Evolutionary conservation across 371 early-diverging fungal species (phyloP), one percentile per base, ranked within the genome.

Genomic region (Paramicrosporidium saccamoebae): DNA sequence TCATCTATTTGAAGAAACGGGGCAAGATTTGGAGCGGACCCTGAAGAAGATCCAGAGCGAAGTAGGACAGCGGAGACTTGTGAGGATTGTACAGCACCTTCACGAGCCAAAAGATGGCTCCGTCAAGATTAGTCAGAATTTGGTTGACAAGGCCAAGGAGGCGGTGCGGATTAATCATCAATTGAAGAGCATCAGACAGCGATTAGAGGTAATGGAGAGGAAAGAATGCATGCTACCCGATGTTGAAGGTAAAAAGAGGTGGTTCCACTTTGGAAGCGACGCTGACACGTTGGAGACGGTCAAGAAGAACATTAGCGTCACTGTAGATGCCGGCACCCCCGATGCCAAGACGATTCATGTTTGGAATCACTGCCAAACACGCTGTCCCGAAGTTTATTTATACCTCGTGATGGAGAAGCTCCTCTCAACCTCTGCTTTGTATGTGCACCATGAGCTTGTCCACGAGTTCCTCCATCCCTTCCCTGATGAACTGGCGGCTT

Each of bases 381-480:
- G 67, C 26, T 90, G 92, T 28, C 82, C 88, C 10, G 92, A 90
- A 41, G 64, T 67, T 1, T 78, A 73, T 35, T 42, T 88, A 26
- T 61, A 62, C 12, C 66, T 74, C 21, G 64, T 90, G 20, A 61
- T 82, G 0, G 74, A 82, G 26, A 84, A 90, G 36, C 43, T 90
- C 22, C 65, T 84, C 0, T 65, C 72, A 30, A 78, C 77, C 7
- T 68, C 72, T 20, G 81, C 77, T 22, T 71, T 82, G 71, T 90
- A 86, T 37, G 77, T 90, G 27, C 74, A 75, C 41, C 69, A 79
- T 4, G 92, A 90, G 37, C 50, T 88, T 27, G 44, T 90, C 37
- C 74, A 77, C 34, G 92, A 90, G 41, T 84, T 88, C 51, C 77
- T 82, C 40, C 82, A 78, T 58, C 82, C 81, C 44, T 56, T 88